These are phyloP conservation scores for Arxiozyma telluris DNA, from an alignment of 1,139 yeast species.

Conservation along the genomic window DNA sequence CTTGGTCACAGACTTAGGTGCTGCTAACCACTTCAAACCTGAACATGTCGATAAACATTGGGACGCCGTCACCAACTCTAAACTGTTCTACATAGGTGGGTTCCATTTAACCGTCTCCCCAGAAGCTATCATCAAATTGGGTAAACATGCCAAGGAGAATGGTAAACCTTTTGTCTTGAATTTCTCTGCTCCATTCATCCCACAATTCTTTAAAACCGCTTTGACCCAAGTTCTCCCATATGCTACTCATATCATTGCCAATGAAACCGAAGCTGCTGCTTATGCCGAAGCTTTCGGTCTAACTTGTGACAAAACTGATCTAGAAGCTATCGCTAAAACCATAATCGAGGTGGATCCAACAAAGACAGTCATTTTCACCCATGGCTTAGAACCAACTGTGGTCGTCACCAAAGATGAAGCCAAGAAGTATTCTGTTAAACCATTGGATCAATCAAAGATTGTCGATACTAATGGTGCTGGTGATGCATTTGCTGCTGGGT, in stretches of 20 bases:
- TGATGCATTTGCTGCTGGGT: conserved; percentile 98
- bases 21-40: conserved; percentile 94
- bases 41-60: conserved; percentile 84
- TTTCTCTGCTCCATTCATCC: conserved; percentile 93
- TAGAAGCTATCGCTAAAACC: conserved; percentile 69
- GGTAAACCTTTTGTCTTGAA: conserved; percentile 81
- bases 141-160: conserved; percentile 80
- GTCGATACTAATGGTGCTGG: conserved; percentile 99
- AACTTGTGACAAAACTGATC: conserved; percentile 45
- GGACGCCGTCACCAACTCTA: conserved; percentile 73
- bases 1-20: conserved; percentile 89
- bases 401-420: conserved; percentile 45
- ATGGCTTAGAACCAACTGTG: conserved; percentile 84
- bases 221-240: conserved; percentile 73
- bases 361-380: conserved; percentile 87
- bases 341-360: conserved; percentile 59
- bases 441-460: conserved; percentile 56
- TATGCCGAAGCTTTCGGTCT: conserved; percentile 79
- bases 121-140: conserved; percentile 81
- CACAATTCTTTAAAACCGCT: conserved; percentile 90
- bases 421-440: conserved; percentile 57
- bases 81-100: conserved; percentile 88
- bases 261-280: conserved; percentile 95
- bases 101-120: conserved; percentile 98
- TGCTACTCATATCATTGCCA: conserved; percentile 87